Conservation (phyloP, 306 rosid species). For the Cucurbita argyrosperma region DNA sequence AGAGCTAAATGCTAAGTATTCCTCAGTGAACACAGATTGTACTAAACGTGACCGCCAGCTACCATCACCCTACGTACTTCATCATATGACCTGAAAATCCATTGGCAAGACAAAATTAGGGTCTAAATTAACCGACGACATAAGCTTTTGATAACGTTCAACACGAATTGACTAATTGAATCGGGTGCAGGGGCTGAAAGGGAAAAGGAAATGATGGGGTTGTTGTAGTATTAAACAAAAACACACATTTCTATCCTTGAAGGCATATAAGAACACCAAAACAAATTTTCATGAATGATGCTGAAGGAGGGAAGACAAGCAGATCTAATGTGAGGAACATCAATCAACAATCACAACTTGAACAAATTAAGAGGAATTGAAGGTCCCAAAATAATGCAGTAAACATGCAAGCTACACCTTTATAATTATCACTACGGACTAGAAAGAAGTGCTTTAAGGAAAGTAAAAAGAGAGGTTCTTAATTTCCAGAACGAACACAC, state of each 20-base stretch:
- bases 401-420: too few relatives aligned
- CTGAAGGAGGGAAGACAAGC: neutral
- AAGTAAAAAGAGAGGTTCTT: neutral
- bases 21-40: constrained; percentile 1
- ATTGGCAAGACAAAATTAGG: neutral
- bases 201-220: neutral
- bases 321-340: neutral
- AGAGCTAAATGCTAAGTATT: neutral
- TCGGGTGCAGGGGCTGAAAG: neutral
- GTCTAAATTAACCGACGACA: neutral
- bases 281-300: neutral
- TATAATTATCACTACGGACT: too few relatives aligned
- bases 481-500: neutral
- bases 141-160: neutral
- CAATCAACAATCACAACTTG: neutral
- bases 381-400: neutral
- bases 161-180: neutral
- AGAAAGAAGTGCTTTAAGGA: too few relatives aligned
- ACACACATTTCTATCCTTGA: neutral
- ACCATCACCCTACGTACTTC: neutral
- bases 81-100: neutral
- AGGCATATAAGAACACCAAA: neutral
- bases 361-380: too few relatives aligned
- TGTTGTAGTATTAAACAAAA: neutral
- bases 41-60: neutral